phyloP scores from a whole-genome alignment of 176 grass and related monocot genomes.

The Aegilops tauschii region DNA sequence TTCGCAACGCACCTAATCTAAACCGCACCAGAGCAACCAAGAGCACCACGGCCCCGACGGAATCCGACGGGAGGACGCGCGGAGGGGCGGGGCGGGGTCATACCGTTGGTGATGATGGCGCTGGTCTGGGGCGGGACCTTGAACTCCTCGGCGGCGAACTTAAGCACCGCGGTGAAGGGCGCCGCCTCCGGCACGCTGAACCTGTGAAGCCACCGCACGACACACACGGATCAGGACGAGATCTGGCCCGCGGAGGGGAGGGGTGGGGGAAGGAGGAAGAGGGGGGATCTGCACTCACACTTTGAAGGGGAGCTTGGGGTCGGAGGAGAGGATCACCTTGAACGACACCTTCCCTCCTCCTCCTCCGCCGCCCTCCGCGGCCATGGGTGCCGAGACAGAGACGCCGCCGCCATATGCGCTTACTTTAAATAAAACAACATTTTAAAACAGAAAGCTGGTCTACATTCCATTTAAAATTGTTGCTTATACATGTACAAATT shows the following conservation, averaged over 20 bases:
- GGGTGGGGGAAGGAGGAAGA: too few species aligned
- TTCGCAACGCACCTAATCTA: background rate
- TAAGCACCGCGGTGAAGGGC: conserved; percentile 95
- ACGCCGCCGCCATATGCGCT: background rate
- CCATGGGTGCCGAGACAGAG: background rate
- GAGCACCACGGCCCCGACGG: background rate
- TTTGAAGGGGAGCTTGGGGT: conserved; percentile 99
- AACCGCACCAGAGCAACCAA: background rate
- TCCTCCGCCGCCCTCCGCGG: conserved; percentile 19
- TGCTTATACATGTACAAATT: too few species aligned
- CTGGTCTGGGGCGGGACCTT: conserved; percentile 99
- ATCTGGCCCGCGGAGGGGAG: conserved; percentile 12
- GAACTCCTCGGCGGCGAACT: conserved; percentile 96
- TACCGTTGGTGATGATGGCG: conserved; percentile 99
- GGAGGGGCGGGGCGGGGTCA: background rate
- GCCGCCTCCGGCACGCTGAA: conserved; percentile 97
- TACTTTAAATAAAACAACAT: too few species aligned
- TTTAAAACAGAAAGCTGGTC: too few species aligned
- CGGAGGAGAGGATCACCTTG: conserved; percentile 95
- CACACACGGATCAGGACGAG: conserved; percentile 13
- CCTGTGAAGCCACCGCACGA: conserved; percentile 34
- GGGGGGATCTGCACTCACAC: conserved; percentile 43
- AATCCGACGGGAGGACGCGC: background rate
- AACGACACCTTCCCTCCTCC: conserved; percentile 95
- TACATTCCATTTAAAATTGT: too few species aligned